Evolutionary conservation across 208 protist species (phyloP), one percentile per base, ranked within the genome.

Genomic region (Trichomonas vaginalis): DNA sequence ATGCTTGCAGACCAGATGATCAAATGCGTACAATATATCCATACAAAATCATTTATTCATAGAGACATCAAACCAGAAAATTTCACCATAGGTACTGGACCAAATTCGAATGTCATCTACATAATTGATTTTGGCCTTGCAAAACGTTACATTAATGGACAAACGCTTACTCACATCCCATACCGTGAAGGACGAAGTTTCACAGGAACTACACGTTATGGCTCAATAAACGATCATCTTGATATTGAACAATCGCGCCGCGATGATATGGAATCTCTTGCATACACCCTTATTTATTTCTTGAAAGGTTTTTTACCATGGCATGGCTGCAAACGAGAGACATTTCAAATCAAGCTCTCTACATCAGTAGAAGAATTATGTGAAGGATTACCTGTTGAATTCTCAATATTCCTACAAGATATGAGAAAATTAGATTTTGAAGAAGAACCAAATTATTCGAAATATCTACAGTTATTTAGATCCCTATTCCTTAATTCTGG

Each of bases 271-370:
- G 99, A 99, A 97, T 98, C 98, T 35, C 97, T 99, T 37, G 99
- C 98, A 80, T 99, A 99, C 97, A 98, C 99, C 45, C 97, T 99
- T 23, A 98, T 99, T 96, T 99, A 99, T 97, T 99, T 99, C 96
- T 96, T 99, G 45, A 97, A 98, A 51, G 99, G 99, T 37, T 98
- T 97, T 51, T 97, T 99, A 82, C 99, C 99, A 62, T 99, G 99
- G 99, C 98, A 99, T 97, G 98, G 98, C 0, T 96, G 99, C 4
- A 98, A 98, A 96, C 15, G 99, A 99, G 97, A 98, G 99, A 97
- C 98, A 99, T 95, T 99, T 99, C 96, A 99, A 99, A 98, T 98
- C 90, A 99, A 99, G 97, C 98, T 98, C 96, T 97, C 97, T 35
- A 99, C 98, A 14, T 97, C 98, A 37, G 96, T 99, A 47, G 98